Base-by-base conservation (phyloP, 495 filamentous ascomycete species). In the Penicilliopsis zonata region DNA sequence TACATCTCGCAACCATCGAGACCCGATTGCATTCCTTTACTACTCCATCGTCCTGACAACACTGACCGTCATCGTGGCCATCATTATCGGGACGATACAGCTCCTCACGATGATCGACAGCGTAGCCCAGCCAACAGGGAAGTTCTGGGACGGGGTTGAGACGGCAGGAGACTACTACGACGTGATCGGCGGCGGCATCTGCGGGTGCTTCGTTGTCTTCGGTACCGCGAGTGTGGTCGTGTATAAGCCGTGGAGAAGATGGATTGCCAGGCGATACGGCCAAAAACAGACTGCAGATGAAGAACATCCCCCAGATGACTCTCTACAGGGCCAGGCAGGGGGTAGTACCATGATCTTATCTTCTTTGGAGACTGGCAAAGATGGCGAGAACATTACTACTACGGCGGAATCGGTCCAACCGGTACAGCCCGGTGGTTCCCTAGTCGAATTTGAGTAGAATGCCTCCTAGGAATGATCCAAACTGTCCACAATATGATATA, bases 41-140 rank as follows among this genome's bases (percentile, higher is more conserved):
- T 95, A 94, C 63, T 90, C 82, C 9, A 88, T 93, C 46, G 81
- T 94, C 2, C 62, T 96, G 12, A 94, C 85, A 0, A 69, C 69
- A 1, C 67, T 94, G 35, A 94, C 88, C 1, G 80, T 95, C n/a
- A 53, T 85, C 8, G 87, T 95, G 9, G 83, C 88, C 13, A 65
- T 82, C 5, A 70, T 83, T 14, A 92, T 96, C 45, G 87, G 88
- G 22, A 57, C 80, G 5, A 79, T 95, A 28, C 88, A 96, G 53
- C 47, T 94, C 1, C 57, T 95, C 17, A 83, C 70, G 17, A 60
- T 96, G 17, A 69, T 86, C 1, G 48, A 81, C 18, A 78, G 83
- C 49, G 75, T 88, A 9, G 76, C 80, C 0, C 61, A 77, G 33
- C 82, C 83, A 1, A 64, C 63, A 12, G 86, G 84, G 0, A 55